Percentiles rank a stretch among this genome's conserved stretches.
Conservation (phyloP, 768 basidiomycete genomes). For the Hemileccinum impolitum region DNA sequence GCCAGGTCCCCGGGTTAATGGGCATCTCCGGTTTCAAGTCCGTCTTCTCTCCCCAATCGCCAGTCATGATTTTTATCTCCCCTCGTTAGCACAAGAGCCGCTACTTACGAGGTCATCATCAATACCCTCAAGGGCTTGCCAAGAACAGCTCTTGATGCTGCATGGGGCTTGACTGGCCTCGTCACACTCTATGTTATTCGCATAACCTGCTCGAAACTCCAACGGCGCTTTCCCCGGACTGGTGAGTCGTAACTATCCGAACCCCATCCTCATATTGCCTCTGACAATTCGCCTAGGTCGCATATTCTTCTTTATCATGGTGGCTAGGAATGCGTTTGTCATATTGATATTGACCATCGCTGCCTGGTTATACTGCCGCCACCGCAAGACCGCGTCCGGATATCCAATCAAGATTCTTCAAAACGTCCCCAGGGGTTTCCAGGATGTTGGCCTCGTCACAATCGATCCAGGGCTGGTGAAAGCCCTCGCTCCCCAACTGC, state of each 20-base stretch:
- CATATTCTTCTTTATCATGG: slow-evolving; percentile 72
- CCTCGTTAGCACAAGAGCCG: slow-evolving; percentile 67
- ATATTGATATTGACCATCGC: slow-evolving; percentile 83
- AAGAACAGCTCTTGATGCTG: slow-evolving; percentile 72
- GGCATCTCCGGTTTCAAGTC: slow-evolving; percentile 84
- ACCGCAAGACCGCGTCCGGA: slow-evolving; percentile 53
- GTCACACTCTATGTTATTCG: slow-evolving; percentile 68
- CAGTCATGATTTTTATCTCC: not conserved
- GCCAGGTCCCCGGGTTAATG: slow-evolving; percentile 88
- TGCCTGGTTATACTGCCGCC: slow-evolving; percentile 79
- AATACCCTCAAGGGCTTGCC: slow-evolving; percentile 86
- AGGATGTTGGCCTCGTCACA: slow-evolving; percentile 47
- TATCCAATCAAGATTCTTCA: slow-evolving; percentile 84
- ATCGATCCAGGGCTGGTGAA: slow-evolving; percentile 51
- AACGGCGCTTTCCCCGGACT: slow-evolving; percentile 58
- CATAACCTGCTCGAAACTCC: slow-evolving; percentile 45
- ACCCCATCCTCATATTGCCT: not conserved
- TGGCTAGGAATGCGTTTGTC: slow-evolving; percentile 83
- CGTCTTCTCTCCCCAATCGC: slow-evolving; percentile 26
- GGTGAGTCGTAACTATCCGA: slow-evolving; percentile 37
- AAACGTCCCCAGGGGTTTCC: slow-evolving; percentile 82
- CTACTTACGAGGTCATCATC: slow-evolving; percentile 87
- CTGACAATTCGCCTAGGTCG: slow-evolving; percentile 44
- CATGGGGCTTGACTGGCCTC: slow-evolving; percentile 82
- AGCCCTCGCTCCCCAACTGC: slow-evolving; percentile 73